Evolutionary conservation across 2,329 filamentous ascomycete species (phyloP), one percentile per base, ranked within the genome.

Genomic region (Ceratocystis ficicola): DNA sequence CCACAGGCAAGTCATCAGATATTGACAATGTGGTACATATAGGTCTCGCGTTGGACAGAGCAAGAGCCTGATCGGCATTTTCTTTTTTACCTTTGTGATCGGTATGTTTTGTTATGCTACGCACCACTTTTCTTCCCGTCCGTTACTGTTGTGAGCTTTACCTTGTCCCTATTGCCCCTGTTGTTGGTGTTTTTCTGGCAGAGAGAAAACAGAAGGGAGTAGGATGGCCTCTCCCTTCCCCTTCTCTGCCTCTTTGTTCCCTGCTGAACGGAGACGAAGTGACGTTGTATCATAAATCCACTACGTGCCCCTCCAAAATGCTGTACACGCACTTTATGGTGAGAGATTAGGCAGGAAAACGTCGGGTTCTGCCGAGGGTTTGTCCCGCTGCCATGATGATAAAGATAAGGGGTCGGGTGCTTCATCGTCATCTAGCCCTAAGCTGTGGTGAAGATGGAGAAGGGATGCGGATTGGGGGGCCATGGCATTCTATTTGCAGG

Each of bases 1-100:
- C 52, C 28, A 30, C 28, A 59, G 17, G 28, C 52, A 59, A 59
- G 52, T n/a, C 25, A 36, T 59, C 28, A 59, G 52, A 59, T 59
- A 59, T 59, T 59, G 25, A 59, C 52, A 59, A 30, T 12, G 28
- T 59, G 12, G 28, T 30, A 59, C 52, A 59, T 30, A 32, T n/a
- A 59, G 5, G 17, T 59, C 36, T 32, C 10, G 52, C 7, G 25
- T 32, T 59, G 25, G 52, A 32, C 25, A 32, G 28, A 59, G 22
- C 6, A 12, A n/a, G 32, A 59, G 52, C 36, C 52, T 30, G 25
- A 15, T 32, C 52, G 28, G 52, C 28, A 10, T 59, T 7, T 12
- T 30, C 17, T 59, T 7, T 12, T 30, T n/a, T 32, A 17, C 52
- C 12, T n/a, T 32, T 32, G 28, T 59, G 52, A 32, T 6, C 12